Evolutionary conservation across 108 stramenopile species (phyloP), one percentile per base, ranked within the genome.

Genomic region (Licmophora abbreviata): DNA sequence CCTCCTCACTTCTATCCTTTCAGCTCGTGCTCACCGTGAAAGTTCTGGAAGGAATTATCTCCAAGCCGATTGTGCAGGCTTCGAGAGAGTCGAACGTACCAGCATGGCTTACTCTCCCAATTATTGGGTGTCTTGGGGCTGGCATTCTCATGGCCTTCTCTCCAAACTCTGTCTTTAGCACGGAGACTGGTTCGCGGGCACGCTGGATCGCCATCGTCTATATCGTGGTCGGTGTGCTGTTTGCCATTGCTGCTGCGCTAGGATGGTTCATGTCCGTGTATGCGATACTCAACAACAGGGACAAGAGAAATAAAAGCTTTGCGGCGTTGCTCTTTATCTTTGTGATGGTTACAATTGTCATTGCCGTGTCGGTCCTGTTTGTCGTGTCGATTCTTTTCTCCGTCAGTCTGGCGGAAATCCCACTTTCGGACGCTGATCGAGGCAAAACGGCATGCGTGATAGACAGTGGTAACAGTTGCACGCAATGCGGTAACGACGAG

Each of bases 21-120:
- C 58, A 73, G 48, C 47, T 81, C 29, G 54, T 72, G 36, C 67
- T 85, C 4, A 69, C 73, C n/a, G 51, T 90, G 0, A 63, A 67
- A 27, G 35, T 78, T 5, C 56, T 90, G 17, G 79, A 90, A 56
- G 64, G 68, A 17, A 83, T 90, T 24, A 83, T 90, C 38, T 65
- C 84, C 12, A 60, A 68, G 44, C 88, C 88, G 0, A 81, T 90
- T 36, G 82, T 90, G 21, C 88, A 85, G 57, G 63, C 81, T 22
- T 90, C 88, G 0, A 69, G 84, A 67, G 77, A 90, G 56, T 56
- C 77, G n/a, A 90, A 90, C 53, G 73, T 90, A 37, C 83, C 83
- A 23, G 66, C 72, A 4, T 90, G 84, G 83, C 53, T 90, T 18
- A 68, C 71, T 0, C 63, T 90, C 24, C 88, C 88, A 29, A 75